Evolutionary conservation across 768 basidiomycete species (phyloP).

Genomic region (Tephrocybe sp.): DNA sequence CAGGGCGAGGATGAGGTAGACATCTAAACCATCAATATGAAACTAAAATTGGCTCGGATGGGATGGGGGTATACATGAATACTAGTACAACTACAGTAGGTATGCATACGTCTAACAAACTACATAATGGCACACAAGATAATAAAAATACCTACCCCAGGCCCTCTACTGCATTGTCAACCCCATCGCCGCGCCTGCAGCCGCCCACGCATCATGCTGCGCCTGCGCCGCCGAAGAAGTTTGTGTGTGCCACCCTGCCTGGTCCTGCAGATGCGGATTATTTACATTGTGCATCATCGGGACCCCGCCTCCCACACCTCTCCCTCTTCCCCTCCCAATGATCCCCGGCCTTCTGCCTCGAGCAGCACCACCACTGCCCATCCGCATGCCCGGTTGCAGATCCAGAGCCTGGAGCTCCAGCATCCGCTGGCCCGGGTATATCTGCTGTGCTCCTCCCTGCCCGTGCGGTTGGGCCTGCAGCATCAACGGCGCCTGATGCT

Average conservation of each 20-base stretch:
- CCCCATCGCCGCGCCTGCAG: background rate
- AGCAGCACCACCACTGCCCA: conserved; percentile 37
- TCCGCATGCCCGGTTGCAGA: conserved; percentile 49
- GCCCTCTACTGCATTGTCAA: background rate
- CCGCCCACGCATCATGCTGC: background rate
- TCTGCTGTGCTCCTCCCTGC: background rate
- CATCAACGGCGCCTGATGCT: background rate
- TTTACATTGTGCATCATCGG: no score
- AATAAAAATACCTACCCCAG: background rate
- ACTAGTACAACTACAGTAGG: background rate
- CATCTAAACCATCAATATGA: no score
- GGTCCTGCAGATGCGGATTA: no score
- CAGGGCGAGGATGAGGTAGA: no score
- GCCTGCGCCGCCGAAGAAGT: no score
- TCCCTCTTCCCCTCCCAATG: conserved; percentile 42
- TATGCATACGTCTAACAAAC: background rate
- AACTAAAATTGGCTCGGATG: no score
- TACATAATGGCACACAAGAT: background rate
- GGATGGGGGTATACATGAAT: no score
- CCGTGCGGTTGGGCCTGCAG: background rate
- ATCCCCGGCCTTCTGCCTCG: conserved; percentile 58
- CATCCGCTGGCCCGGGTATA: background rate
- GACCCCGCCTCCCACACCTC: conserved; percentile 6
- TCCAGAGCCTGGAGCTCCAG: conserved; percentile 39
- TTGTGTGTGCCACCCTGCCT: no score